phyloP scores from a whole-genome alignment of 1,284 basidiomycete species.

The Puccinia polysora region DNA sequence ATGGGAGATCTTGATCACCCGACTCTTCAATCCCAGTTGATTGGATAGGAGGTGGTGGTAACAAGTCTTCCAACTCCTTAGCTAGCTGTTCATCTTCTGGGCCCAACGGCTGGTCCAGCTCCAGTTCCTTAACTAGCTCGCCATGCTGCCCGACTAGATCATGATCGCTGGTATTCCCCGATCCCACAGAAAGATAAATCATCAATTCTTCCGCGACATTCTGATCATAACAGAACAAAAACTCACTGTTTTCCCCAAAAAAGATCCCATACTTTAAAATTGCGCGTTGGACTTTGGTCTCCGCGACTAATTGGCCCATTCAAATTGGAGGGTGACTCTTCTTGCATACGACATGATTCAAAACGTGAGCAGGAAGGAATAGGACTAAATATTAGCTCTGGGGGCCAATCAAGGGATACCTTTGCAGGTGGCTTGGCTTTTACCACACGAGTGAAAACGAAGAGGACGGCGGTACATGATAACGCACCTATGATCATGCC shows the following conservation, averaged over 20 bases:
- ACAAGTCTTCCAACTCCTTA: slow-evolving; percentile 1
- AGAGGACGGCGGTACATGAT: too few species aligned
- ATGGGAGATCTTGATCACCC: neutral
- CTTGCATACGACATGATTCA: too few species aligned
- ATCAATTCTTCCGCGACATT: neutral
- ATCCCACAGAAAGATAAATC: neutral
- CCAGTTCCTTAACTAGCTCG: neutral
- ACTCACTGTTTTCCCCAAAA: slow-evolving; percentile 7
- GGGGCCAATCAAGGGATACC: too few species aligned
- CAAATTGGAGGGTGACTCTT: too few species aligned
- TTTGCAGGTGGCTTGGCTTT: too few species aligned
- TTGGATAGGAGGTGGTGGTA: neutral
- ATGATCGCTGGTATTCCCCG: neutral
- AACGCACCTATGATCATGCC: neutral
- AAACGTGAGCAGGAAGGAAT: too few species aligned
- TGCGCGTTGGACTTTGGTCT: too few species aligned
- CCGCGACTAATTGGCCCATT: too few species aligned
- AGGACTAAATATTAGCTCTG: too few species aligned
- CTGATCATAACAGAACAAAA: neutral
- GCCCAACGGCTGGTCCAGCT: too few species aligned
- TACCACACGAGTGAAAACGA: too few species aligned
- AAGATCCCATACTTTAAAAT: neutral
- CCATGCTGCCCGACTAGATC: slow-evolving; percentile 1
- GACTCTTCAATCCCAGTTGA: neutral
- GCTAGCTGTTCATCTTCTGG: neutral